Conservation (phyloP, 1,284 basidiomycete species). For the Cerrena zonata region DNA sequence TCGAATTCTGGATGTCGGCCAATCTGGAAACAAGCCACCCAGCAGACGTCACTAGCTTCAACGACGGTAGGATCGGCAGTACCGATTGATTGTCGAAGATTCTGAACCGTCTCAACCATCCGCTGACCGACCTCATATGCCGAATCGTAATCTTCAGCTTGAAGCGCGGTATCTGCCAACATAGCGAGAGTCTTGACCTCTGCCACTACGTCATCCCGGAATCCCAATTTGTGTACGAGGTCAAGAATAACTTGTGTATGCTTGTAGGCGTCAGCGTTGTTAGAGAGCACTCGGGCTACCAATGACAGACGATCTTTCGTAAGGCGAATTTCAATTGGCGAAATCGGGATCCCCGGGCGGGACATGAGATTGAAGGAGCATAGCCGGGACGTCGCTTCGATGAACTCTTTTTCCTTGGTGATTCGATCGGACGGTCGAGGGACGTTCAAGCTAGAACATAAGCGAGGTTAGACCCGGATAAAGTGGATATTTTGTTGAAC, state of each 20-base stretch:
- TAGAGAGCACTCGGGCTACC: slow-evolving; percentile 74
- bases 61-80: slow-evolving; percentile 42
- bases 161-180: slow-evolving; percentile 79
- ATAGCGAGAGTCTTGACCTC: slow-evolving; percentile 81
- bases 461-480: not conserved
- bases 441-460: slow-evolving; percentile 62
- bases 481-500: slow-evolving; percentile 19
- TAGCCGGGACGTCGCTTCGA: slow-evolving; percentile 87
- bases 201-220: slow-evolving; percentile 60
- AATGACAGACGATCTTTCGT: slow-evolving; percentile 81
- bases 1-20: slow-evolving; percentile 74
- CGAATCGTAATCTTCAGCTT: slow-evolving; percentile 68
- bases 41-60: slow-evolving; percentile 75
- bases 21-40: slow-evolving; percentile 82
- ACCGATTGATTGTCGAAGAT: slow-evolving; percentile 34
- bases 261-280: slow-evolving; percentile 79
- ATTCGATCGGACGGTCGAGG: slow-evolving; percentile 60
- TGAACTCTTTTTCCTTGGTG: slow-evolving; percentile 77
- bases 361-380: slow-evolving; percentile 78
- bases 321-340: slow-evolving; percentile 86
- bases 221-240: slow-evolving; percentile 82
- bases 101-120: slow-evolving; percentile 64
- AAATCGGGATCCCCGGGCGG: slow-evolving; percentile 67
- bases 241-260: slow-evolving; percentile 87
- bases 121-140: slow-evolving; percentile 68